Base-by-base conservation (phyloP, 768 basidiomycete genomes). In the Lactarius deliciosus region DNA sequence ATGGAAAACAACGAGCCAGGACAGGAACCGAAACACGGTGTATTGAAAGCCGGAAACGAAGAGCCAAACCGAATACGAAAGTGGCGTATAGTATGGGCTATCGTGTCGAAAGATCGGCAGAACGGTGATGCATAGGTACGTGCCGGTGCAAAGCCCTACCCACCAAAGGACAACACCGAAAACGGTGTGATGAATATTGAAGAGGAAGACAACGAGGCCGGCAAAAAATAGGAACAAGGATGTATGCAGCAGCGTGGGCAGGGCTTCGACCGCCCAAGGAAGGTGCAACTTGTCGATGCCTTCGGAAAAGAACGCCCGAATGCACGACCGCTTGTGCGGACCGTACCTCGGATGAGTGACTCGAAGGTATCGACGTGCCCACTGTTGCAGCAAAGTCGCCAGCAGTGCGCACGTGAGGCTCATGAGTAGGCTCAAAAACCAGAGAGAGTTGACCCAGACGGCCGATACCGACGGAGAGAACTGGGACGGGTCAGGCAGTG, bases 301-400 rank as follows among this genome's bases (percentile, higher is more conserved):
- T 25, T 65, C 53, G 3, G 64, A 20, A 55, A 65, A 65, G 40
- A 60, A 55, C 4, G 64, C 40, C 20, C 58, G 58, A 30, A 65
- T 53, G 18, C 50, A 32, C 9, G 64, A 41, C 22, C 64, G 58
- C n/a, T 30, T 64, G 40, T 54, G 50, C 2, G 64, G 58, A 20
- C 58, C 34, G 57, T 45, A 59, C 30, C n/a, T 22, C 2, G 59
- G 64, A 11, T 65, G 53, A 60, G 64, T 65, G 20, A 43, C 34
- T 32, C 53, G 30, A 45, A 60, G 57, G 50, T 60, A 64, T 25
- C 58, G 64, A 54, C 57, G 64, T 53, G 64, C 58, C 58, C 64
- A 59, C 28, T 64, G 64, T 38, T 64, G 64, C n/a, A 59, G n/a
- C n/a, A 64, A 18, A n/a, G 57, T 64, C 13, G 64, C 64, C 32